These are phyloP conservation scores for Hymenochaete sp. DNA, from an alignment of 1,284 basidiomycete species.

Conservation along the genomic window DNA sequence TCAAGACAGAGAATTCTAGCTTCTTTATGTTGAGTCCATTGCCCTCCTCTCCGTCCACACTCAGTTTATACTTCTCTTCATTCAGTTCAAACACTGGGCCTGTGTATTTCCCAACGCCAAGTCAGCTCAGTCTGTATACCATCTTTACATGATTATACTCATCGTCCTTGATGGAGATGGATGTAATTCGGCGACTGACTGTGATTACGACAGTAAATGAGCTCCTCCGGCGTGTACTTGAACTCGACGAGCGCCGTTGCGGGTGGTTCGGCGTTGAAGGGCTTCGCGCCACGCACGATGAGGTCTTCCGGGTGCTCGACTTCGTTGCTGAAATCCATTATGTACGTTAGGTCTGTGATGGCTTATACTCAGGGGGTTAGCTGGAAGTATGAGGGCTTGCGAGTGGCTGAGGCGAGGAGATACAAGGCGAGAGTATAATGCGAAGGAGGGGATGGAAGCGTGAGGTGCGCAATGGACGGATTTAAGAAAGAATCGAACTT, in stretches of 20 bases:
- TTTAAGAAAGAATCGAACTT: too few relatives aligned
- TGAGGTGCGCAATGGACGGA: too few relatives aligned
- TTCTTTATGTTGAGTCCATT: slow-evolving; percentile 31
- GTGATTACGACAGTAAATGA: slow-evolving; percentile 55
- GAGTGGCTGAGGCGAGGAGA: too few relatives aligned
- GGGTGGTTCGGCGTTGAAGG: slow-evolving; percentile 53
- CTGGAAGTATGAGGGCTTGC: too few relatives aligned
- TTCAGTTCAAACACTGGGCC: slow-evolving; percentile 43
- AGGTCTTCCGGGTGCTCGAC: slow-evolving; percentile 37
- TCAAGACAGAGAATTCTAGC: slow-evolving; percentile 30
- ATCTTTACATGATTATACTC: not conserved
- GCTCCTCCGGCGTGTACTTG: slow-evolving; percentile 44
- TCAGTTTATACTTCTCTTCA: slow-evolving; percentile 35
- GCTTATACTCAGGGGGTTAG: too few relatives aligned
- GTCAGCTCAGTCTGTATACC: too few relatives aligned
- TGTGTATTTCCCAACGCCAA: too few relatives aligned
- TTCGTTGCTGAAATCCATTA: slow-evolving; percentile 34
- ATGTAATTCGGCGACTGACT: slow-evolving; percentile 22
- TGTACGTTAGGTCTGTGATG: too few relatives aligned
- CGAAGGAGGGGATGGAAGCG: too few relatives aligned
- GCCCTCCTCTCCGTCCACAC: slow-evolving; percentile 24
- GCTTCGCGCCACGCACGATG: slow-evolving; percentile 36
- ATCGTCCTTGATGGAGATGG: not conserved
- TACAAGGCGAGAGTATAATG: too few relatives aligned
- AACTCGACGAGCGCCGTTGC: slow-evolving; percentile 45